These are phyloP conservation scores for Calonectria pseudoturangicola DNA, from an alignment of 2,329 filamentous ascomycete genomes.

Conservation along the genomic window DNA sequence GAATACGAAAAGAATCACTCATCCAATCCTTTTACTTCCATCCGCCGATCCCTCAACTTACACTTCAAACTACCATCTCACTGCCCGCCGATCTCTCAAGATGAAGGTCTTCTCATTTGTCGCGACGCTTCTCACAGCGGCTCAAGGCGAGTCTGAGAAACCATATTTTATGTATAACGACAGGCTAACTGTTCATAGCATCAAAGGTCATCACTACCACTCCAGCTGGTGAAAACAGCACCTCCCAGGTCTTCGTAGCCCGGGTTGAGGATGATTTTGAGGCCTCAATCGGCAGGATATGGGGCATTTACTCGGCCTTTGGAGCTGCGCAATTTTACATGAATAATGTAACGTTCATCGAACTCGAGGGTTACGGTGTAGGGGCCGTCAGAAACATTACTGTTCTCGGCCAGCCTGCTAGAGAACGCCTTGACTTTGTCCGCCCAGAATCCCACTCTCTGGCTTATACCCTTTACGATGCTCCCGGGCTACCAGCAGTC, in stretches of 20 bases:
- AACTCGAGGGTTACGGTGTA: not conserved
- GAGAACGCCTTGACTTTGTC: not conserved
- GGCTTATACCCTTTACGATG: slow-evolving; percentile 6
- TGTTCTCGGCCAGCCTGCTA: not conserved
- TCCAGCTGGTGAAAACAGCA: not conserved
- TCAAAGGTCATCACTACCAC: not conserved
- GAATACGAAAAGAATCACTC: too few relatives aligned
- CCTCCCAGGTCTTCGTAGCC: not conserved
- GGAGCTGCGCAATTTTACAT: slow-evolving; percentile 5
- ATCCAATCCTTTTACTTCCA: too few relatives aligned
- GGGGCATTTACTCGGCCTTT: slow-evolving; percentile 12
- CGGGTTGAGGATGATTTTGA: slow-evolving; percentile 14
- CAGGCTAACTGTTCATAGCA: not conserved
- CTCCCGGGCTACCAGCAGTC: slow-evolving; percentile 3
- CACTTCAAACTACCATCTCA: too few relatives aligned
- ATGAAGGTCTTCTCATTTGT: not conserved
- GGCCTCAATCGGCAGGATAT: not conserved
- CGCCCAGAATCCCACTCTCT: not conserved
- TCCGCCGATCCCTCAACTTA: too few relatives aligned
- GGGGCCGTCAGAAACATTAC: not conserved
- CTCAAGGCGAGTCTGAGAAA: not conserved
- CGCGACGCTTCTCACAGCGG: not conserved
- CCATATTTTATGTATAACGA: not conserved
- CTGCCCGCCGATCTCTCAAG: not conserved
- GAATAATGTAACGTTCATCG: not conserved